Evolutionary conservation across 495 filamentous ascomycete species (phyloP), one percentile per base, ranked within the genome.

Genomic region (Hypoxylon rickii): DNA sequence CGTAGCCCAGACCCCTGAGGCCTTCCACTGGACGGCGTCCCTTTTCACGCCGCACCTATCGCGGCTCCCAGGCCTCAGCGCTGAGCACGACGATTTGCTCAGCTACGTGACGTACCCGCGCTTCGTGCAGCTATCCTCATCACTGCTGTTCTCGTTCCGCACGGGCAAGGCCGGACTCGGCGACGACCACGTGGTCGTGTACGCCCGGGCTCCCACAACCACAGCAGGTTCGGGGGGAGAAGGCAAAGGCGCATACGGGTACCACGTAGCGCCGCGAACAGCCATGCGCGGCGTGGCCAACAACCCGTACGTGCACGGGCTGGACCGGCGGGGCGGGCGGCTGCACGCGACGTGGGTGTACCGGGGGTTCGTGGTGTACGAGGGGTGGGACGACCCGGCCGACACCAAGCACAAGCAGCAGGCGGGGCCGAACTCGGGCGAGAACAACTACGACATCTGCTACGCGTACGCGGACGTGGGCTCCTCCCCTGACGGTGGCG

Each of bases 221-320:
- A 3, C 7, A 3, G 6, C 32, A 5, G 5, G 3, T 10, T 36
- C 32, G 6, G 12, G 32, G 10, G 24, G 44, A 13, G 3, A 33
- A 44, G 33, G 24, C 24, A 3, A 43, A 17, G 20, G 17, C 4
- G 7, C 4, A 13, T 51, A 46, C 18, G 50, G 39, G 3, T 79
- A 69, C 56, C 38, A 36, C 6, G 69, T n/a, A n/a, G n/a, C 65
- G 17, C 61, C 71, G 5, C 73, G 76, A 20, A 67, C 64, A 18
- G 71, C 71, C 42, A 72, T 80, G n/a, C 69, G 71, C 32, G 77
- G 76, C 20, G 54, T 67, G 3, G 47, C 58, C 8, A 78, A 75
- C 52, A 80, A 77, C 57, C 75, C 77, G 13, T 80, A 80, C 54
- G 72, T 78, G 51, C 71, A 80, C 65, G 77, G 74, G 2, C 56